Evolutionary conservation across 345 rosid species (phyloP).

Genomic region (Kandelia obovata): DNA sequence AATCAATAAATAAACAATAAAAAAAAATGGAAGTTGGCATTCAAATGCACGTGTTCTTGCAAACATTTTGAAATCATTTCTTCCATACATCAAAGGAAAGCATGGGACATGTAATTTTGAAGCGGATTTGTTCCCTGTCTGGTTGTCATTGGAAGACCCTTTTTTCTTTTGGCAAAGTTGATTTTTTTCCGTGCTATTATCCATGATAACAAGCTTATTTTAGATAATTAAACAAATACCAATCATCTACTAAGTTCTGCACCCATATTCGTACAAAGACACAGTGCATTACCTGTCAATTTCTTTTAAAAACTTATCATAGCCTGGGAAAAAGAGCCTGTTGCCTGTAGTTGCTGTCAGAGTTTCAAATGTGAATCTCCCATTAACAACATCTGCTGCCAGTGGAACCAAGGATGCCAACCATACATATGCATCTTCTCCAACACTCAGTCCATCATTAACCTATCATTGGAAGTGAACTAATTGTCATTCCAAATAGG

Average conservation of each 20-base stretch:
- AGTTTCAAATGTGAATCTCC: slow-evolving; percentile 81
- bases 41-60: no score
- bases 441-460: slow-evolving; percentile 64
- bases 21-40: no score
- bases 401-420: slow-evolving; percentile 65
- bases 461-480: slow-evolving; percentile 69
- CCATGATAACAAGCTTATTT: no score
- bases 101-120: no score
- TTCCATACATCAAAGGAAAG: no score
- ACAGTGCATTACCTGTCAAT: slow-evolving; percentile 51
- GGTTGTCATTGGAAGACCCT: no score
- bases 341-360: slow-evolving; percentile 69
- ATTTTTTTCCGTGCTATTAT: no score
- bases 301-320: slow-evolving; percentile 68
- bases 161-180: no score
- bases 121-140: no score
- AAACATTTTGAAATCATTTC: no score
- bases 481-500: slow-evolving; percentile 54
- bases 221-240: no score
- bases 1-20: slow-evolving; percentile 2
- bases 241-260: no score
- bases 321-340: slow-evolving; percentile 75
- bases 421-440: slow-evolving; percentile 86
- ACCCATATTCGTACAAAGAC: not conserved
- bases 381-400: slow-evolving; percentile 60